Evolutionary conservation across 2,329 filamentous ascomycete genomes (phyloP).

Genomic region (Penicillium thymicola): DNA sequence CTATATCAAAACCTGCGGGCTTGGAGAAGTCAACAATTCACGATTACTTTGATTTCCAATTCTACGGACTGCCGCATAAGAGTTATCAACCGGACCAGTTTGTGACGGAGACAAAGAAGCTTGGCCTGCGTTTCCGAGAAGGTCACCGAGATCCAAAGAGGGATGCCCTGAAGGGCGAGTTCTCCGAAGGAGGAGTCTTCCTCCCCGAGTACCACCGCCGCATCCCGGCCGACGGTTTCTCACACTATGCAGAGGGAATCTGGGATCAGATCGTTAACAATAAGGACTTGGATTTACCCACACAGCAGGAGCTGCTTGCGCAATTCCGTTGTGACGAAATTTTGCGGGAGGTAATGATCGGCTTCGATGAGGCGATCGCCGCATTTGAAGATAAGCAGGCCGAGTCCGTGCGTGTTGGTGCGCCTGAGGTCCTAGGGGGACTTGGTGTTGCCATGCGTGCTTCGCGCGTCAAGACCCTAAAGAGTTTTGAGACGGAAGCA

Average conservation of each 20-base stretch:
- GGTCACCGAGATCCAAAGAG: constrained; percentile 70
- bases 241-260: constrained; percentile 85
- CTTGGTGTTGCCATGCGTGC: constrained; percentile 71
- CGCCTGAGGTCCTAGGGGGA: constrained; percentile 67
- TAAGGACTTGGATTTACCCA: constrained; percentile 94
- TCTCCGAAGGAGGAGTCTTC: constrained; percentile 78
- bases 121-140: constrained; percentile 77
- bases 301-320: constrained; percentile 92
- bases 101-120: constrained; percentile 69
- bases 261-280: constrained; percentile 99
- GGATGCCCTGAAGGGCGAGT: constrained; percentile 60
- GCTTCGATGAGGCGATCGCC: constrained; percentile 75
- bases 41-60: constrained; percentile 98
- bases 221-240: constrained; percentile 96
- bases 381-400: constrained; percentile 86
- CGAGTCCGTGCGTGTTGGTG: constrained; percentile 69
- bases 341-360: constrained; percentile 76
- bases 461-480: constrained; percentile 69
- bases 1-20: constrained; percentile 85
- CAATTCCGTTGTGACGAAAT: constrained; percentile 99
- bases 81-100: constrained; percentile 94
- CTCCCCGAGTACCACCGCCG: constrained; percentile 91
- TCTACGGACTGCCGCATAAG: constrained; percentile 93
- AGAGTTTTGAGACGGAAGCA: constrained; percentile 84
- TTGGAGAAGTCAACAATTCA: constrained; percentile 86